phyloP scores from a whole-genome alignment of 371 early-diverging fungal genomes.

The Saksenaea vasiformis region DNA sequence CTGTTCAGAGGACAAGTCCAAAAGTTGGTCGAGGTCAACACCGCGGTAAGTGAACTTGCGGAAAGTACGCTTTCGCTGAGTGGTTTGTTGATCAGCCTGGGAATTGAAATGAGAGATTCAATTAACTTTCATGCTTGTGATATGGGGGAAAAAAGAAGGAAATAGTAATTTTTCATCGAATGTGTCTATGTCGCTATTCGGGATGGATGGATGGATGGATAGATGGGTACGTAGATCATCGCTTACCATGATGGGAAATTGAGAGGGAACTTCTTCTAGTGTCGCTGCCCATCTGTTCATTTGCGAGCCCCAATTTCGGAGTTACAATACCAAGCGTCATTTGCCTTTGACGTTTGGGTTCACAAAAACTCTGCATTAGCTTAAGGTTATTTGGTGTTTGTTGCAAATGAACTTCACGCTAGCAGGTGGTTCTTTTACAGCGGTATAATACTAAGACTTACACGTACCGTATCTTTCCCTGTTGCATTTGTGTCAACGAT shows the following conservation, averaged over 20 bases:
- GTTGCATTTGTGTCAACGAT: no score
- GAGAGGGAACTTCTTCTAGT: neutral
- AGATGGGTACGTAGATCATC: neutral
- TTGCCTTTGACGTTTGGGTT: no score
- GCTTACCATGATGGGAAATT: constrained; percentile 5
- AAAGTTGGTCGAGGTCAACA: constrained; percentile 88
- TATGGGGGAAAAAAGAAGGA: neutral
- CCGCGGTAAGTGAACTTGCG: constrained; percentile 99
- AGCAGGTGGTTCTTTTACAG: no score
- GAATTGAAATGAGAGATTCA: neutral
- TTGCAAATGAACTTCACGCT: no score
- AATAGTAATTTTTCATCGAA: neutral
- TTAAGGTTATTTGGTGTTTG: no score
- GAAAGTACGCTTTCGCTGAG: constrained; percentile 94
- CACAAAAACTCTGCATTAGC: no score
- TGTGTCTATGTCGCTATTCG: neutral
- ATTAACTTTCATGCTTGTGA: neutral
- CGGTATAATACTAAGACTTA: no score
- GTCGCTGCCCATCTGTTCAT: neutral
- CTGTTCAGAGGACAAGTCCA: constrained; percentile 93
- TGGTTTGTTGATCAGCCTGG: constrained; percentile 56
- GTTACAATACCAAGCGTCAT: no score
- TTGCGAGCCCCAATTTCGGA: neutral
- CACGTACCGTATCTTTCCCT: no score
- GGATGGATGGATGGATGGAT: constrained; percentile 5